These are phyloP conservation scores for Tetracladium setigerum DNA, from an alignment of 495 filamentous ascomycete species.

Conservation along the genomic window DNA sequence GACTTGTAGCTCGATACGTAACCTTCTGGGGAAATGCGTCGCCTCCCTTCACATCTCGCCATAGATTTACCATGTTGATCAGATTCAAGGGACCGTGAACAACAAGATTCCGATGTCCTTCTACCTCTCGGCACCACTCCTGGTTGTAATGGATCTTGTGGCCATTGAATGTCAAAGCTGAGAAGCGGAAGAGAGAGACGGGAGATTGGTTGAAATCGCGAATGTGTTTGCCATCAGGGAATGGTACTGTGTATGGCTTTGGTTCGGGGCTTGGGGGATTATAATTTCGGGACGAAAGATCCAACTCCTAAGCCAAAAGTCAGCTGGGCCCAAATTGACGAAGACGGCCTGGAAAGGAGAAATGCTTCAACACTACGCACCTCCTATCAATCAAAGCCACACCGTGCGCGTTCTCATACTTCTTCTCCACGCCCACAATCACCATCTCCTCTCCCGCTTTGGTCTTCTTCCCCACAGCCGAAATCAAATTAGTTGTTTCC, in stretches of 20 bases:
- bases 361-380: constrained; percentile 21
- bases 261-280: constrained; percentile 11
- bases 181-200: constrained; percentile 60
- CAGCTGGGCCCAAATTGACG: background rate
- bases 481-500: constrained; percentile 49
- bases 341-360: background rate
- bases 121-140: constrained; percentile 48
- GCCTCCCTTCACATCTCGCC: constrained; percentile 41
- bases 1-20: constrained; percentile 49
- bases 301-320: constrained; percentile 42
- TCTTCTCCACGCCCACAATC: constrained; percentile 58
- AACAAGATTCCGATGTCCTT: constrained; percentile 51
- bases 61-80: constrained; percentile 56
- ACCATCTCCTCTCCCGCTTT: constrained; percentile 50
- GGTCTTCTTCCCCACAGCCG: constrained; percentile 45
- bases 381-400: constrained; percentile 46
- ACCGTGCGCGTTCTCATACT: constrained; percentile 42
- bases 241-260: constrained; percentile 15
- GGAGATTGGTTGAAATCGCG: constrained; percentile 45
- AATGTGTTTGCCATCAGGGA: constrained; percentile 27
- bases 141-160: constrained; percentile 67
- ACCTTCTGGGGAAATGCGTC: constrained; percentile 39
- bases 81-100: constrained; percentile 60
- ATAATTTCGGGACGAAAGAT: constrained; percentile 46
- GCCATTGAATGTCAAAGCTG: constrained; percentile 63